These are phyloP conservation scores for Antitrichia curtipendula DNA, from an alignment of 225 moss, liverwort and hornwort genomes.

Conservation along the genomic window DNA sequence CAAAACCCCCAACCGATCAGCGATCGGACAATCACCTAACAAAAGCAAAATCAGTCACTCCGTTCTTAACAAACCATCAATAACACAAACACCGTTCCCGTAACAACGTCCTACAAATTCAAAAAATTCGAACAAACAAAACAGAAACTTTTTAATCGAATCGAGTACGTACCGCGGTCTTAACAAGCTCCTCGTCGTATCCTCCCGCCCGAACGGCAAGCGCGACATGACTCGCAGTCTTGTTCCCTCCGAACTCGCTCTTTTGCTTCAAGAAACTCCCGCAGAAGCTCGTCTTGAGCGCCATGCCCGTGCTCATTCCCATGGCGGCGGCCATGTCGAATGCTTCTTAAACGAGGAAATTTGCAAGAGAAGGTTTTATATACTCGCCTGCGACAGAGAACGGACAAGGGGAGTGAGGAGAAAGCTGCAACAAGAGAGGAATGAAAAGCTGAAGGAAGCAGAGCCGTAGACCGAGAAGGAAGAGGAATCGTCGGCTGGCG, in stretches of 20 bases:
- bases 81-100: neutral
- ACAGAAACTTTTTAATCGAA: neutral
- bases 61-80: neutral
- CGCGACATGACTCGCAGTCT: neutral
- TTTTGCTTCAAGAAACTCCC: neutral
- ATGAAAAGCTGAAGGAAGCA: neutral
- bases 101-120: neutral
- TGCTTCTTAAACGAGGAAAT: neutral
- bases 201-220: conserved; percentile 32
- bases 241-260: neutral
- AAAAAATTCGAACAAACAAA: neutral
- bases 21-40: neutral
- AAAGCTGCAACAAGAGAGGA: neutral
- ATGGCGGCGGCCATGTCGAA: neutral
- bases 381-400: neutral
- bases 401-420: neutral
- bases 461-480: neutral
- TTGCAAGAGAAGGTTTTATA: neutral
- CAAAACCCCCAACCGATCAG: neutral
- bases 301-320: conserved; percentile 4
- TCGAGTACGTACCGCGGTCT: conserved; percentile 28
- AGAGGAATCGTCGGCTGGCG: neutral
- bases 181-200: conserved; percentile 47
- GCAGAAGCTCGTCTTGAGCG: conserved; percentile 24
- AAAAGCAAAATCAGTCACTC: neutral